Percentiles rank a stretch among this genome's conserved stretches.
These are phyloP conservation scores for Gigaspora rosea DNA, from an alignment of 192 early-diverging fungal genomes.

Conservation along the genomic window DNA sequence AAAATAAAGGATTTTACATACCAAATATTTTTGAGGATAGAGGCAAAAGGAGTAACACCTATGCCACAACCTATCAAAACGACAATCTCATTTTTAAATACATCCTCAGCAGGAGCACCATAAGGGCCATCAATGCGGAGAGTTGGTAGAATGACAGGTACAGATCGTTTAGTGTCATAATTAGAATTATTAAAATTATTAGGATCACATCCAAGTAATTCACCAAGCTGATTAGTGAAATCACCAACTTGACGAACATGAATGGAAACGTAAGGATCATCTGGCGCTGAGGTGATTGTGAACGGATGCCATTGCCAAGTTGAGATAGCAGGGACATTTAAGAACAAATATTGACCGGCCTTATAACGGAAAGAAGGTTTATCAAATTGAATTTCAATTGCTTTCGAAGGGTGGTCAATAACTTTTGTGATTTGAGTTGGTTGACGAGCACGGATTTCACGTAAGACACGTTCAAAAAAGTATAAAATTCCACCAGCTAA, in stretches of 20 bases:
- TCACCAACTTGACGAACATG: slow-evolving; percentile 50
- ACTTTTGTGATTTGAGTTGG: slow-evolving; percentile 65
- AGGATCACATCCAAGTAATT: slow-evolving; percentile 38
- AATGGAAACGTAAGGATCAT: slow-evolving; percentile 48
- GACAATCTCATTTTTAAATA: slow-evolving; percentile 69
- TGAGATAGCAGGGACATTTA: slow-evolving; percentile 68
- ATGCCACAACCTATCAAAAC: slow-evolving; percentile 73
- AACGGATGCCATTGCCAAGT: slow-evolving; percentile 78
- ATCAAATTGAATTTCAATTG: slow-evolving; percentile 67
- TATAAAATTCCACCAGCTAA: slow-evolving; percentile 56
- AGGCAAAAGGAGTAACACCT: slow-evolving; percentile 76
- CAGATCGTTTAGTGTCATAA: neutral
- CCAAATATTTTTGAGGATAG: slow-evolving; percentile 68
- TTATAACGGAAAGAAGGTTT: slow-evolving; percentile 54
- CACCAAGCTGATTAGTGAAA: slow-evolving; percentile 42
- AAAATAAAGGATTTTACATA: slow-evolving; percentile 35
- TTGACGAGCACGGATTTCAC: slow-evolving; percentile 52
- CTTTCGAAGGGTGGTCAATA: slow-evolving; percentile 71
- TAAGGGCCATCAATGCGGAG: slow-evolving; percentile 79
- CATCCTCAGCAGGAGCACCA: slow-evolving; percentile 78
- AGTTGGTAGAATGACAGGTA: slow-evolving; percentile 44
- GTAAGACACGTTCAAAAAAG: slow-evolving; percentile 62
- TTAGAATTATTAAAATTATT: too few species aligned
- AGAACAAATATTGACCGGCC: slow-evolving; percentile 73
- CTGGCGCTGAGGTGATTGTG: slow-evolving; percentile 53